A percentile compares a stretch with the other conserved stretches of the same genome.
Conservation (phyloP, 1,284 basidiomycete species). For the Moesziomyces parantarcticus region DNA sequence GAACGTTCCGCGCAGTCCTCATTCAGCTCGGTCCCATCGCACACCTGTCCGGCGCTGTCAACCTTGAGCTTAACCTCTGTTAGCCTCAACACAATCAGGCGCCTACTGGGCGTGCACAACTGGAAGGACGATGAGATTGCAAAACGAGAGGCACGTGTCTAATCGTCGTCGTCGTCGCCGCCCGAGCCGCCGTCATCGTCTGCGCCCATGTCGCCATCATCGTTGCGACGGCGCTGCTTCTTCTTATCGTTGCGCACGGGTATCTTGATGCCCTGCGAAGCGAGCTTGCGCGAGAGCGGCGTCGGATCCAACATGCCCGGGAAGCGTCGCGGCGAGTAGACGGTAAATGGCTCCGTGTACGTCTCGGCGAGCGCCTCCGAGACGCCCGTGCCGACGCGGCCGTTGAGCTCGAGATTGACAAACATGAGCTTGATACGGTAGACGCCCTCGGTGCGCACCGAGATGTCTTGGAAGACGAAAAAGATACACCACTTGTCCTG, state of each 20-base stretch:
- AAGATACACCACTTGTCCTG: conserved; percentile 60
- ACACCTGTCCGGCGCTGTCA: background rate
- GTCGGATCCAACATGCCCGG: conserved; percentile 63
- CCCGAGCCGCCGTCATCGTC: conserved; percentile 41
- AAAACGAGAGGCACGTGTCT: conserved; percentile 3
- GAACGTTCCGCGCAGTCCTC: conserved; percentile 1
- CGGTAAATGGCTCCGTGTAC: conserved; percentile 61
- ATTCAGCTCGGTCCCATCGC: background rate
- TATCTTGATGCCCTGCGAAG: conserved; percentile 63
- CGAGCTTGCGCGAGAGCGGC: conserved; percentile 57
- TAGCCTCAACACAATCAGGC: background rate
- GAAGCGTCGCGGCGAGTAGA: conserved; percentile 60
- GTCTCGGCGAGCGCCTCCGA: conserved; percentile 58
- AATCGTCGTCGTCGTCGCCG: conserved; percentile 47
- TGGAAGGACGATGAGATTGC: background rate
- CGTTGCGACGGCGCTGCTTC: conserved; percentile 45
- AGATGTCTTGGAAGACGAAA: conserved; percentile 63
- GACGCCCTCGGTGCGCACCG: conserved; percentile 58
- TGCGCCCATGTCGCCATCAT: conserved; percentile 21
- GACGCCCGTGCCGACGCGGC: conserved; percentile 53
- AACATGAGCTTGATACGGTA: conserved; percentile 62
- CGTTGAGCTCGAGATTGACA: conserved; percentile 54
- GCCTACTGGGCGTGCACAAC: background rate
- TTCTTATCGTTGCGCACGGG: conserved; percentile 60
- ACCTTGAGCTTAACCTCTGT: conserved; percentile 9